Evolutionary conservation across 352 stramenopile species (phyloP), one percentile per base, ranked within the genome.

Genomic region (Globisporangium abappressorium): DNA sequence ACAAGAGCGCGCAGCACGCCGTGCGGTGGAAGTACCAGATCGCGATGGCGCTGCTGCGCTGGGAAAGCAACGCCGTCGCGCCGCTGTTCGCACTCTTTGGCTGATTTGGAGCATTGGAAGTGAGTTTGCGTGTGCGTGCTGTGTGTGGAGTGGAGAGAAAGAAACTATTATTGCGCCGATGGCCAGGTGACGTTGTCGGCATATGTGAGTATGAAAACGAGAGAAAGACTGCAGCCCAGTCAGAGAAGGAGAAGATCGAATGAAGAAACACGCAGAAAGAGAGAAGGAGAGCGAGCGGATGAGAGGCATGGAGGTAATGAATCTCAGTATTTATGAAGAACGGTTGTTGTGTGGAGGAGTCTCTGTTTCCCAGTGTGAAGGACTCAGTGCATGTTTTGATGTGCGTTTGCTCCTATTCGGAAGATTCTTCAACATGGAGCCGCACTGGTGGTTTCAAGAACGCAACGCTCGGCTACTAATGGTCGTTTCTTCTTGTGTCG

Each of bases 1-100:
- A 82, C 47, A 72, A 74, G 54, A 91, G 83, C 57, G 70, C 77
- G 15, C 75, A 89, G 64, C 81, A 92, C 57, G 85, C 85, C 12
- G 83, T 75, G 7, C 79, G 80, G 18, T 93, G 85, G 85, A 93
- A 91, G 69, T 93, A 93, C 71, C 81, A 93, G 72, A 91, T 93
- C 68, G 83, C 83, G 15, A 91, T 93, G 80, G 79, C 85, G 38
- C 69, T 91, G 34, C 67, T 93, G 64, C 74, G 85, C 22, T 93
- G 85, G 85, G 85, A 93, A 68, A 93, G 85, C 70, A 93, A 91
- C 69, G 82, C 85, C 56, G 82, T 87, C 9, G 83, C 85, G 59
- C 83, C 83, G 53, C 76, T 93, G 6, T 93, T 93, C 33, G 76
- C 79, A 36, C 76, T 92, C 22, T 84, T 82, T 57, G 79, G 82